Conservation (phyloP, 2,329 filamentous ascomycete species). For the Dissoconium aciculare region DNA sequence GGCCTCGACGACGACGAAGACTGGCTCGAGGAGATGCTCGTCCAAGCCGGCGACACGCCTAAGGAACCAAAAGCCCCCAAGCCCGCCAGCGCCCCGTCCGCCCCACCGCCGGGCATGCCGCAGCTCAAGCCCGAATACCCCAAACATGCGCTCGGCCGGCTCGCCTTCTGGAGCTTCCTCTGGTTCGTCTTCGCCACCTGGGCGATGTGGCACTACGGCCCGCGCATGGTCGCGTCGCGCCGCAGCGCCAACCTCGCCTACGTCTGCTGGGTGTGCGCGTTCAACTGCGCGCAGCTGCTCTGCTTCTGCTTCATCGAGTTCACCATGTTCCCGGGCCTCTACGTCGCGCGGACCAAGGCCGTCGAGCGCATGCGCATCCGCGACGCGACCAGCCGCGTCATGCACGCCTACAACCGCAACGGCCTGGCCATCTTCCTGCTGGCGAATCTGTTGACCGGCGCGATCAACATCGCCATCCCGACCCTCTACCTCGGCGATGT, state of each 20-base stretch:
- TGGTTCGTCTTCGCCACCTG: conserved; percentile 62
- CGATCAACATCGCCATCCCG: conserved; percentile 73
- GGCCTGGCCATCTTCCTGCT: conserved; percentile 72
- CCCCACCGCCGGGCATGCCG: conserved; percentile 10
- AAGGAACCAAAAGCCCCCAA: neutral
- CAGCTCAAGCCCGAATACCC: conserved; percentile 17
- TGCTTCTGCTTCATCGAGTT: conserved; percentile 66
- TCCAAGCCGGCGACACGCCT: conserved; percentile 7
- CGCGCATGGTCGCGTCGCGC: conserved; percentile 65
- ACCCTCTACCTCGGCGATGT: conserved; percentile 57
- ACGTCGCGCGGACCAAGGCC: conserved; percentile 39
- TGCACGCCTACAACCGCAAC: conserved; percentile 76
- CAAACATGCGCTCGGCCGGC: conserved; percentile 27
- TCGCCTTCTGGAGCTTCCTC: conserved; percentile 48
- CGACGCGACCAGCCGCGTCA: conserved; percentile 62
- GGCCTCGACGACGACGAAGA: conserved; percentile 24
- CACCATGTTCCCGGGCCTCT: conserved; percentile 58
- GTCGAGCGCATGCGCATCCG: conserved; percentile 50
- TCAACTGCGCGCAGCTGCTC: conserved; percentile 72
- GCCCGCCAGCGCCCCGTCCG: conserved; percentile 6
- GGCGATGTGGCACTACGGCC: conserved; percentile 53
- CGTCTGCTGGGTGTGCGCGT: conserved; percentile 79
- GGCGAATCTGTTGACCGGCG: conserved; percentile 77
- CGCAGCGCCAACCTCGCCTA: conserved; percentile 88
- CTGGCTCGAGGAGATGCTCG: conserved; percentile 24